Percentiles rank a stretch among this genome's conserved stretches.
These are phyloP conservation scores for Neopestalotiopsis clavispora DNA, from an alignment of 2,329 filamentous ascomycete species.

Conservation along the genomic window DNA sequence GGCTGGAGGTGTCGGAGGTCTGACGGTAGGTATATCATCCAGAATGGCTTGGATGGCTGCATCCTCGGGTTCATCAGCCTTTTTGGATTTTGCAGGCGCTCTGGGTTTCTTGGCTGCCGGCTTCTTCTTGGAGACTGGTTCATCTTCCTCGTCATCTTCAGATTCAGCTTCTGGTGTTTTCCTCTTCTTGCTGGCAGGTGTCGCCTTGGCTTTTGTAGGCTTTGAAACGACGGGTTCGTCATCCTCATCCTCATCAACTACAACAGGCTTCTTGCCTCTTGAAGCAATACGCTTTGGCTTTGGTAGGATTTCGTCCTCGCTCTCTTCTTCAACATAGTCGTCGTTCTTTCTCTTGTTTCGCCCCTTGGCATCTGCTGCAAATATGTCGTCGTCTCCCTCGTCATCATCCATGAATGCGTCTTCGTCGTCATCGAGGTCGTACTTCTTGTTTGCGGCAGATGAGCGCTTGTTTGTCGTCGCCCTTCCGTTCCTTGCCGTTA, in stretches of 20 bases:
- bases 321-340: conserved; percentile 75
- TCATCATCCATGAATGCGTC: conserved; percentile 70
- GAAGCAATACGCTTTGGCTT: conserved; percentile 63
- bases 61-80: conserved; percentile 69
- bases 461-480: conserved; percentile 47
- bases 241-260: conserved; percentile 35
- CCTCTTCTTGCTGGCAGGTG: conserved; percentile 54
- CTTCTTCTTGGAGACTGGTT: conserved; percentile 57
- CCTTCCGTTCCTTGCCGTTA: conserved; percentile 35
- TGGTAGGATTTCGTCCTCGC: conserved; percentile 68
- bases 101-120: conserved; percentile 62
- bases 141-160: conserved; percentile 58
- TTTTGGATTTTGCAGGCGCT: conserved; percentile 68
- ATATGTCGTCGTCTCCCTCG: conserved; percentile 81
- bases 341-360: conserved; percentile 72
- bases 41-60: conserved; percentile 82
- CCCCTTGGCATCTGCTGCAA: conserved; percentile 72
- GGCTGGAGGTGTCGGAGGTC: conserved; percentile 82
- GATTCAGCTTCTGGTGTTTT: conserved; percentile 61
- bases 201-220: conserved; percentile 35
- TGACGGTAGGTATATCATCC: conserved; percentile 82
- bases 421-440: conserved; percentile 53
- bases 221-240: conserved; percentile 34
- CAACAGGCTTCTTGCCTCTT: conserved; percentile 42
- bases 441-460: conserved; percentile 45